A percentile compares a stretch with the other conserved stretches of the same genome.
Conservation (phyloP, 805 yeast species). For the Kazachstania viticola region DNA sequence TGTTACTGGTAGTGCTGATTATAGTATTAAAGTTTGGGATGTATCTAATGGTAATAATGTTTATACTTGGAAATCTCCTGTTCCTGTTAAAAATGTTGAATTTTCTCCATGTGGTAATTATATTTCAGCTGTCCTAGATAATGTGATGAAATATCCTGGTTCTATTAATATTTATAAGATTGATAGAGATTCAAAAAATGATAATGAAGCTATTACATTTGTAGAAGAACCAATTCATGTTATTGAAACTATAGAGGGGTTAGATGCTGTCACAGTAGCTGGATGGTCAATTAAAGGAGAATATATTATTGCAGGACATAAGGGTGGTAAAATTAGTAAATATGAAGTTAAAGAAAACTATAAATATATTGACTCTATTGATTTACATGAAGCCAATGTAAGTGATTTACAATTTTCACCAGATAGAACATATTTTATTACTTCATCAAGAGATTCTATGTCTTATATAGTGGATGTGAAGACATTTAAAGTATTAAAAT, state of each 20-base stretch:
- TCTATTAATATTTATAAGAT: constrained; percentile 58
- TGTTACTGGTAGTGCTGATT: constrained; percentile 87
- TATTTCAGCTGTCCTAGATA: constrained; percentile 72
- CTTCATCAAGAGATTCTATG: constrained; percentile 84
- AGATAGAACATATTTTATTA: constrained; percentile 81
- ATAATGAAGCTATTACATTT: constrained; percentile 26
- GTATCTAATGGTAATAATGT: constrained; percentile 67
- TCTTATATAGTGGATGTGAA: constrained; percentile 74
- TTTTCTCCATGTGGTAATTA: constrained; percentile 62
- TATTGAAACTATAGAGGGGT: constrained; percentile 49
- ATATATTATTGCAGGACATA: constrained; percentile 76
- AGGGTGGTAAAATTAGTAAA: constrained; percentile 75
- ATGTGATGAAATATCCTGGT: constrained; percentile 84
- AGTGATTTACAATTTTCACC: constrained; percentile 86
- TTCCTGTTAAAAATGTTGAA: constrained; percentile 88
- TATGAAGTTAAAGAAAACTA: constrained; percentile 48
- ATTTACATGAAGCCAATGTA: constrained; percentile 65
- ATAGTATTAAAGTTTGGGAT: constrained; percentile 74
- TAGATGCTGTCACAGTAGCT: constrained; percentile 64
- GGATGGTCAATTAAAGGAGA: constrained; percentile 74
- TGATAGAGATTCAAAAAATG: constrained; percentile 30
- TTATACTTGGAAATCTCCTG: constrained; percentile 58
- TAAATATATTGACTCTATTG: constrained; percentile 40
- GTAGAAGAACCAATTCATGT: constrained; percentile 43
- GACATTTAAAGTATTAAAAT: constrained; percentile 57